A percentile compares a stretch with the other conserved stretches of the same genome.
Evolutionary conservation across 495 filamentous ascomycete genomes (phyloP).

Genomic region (Aspergillus indologenus): DNA sequence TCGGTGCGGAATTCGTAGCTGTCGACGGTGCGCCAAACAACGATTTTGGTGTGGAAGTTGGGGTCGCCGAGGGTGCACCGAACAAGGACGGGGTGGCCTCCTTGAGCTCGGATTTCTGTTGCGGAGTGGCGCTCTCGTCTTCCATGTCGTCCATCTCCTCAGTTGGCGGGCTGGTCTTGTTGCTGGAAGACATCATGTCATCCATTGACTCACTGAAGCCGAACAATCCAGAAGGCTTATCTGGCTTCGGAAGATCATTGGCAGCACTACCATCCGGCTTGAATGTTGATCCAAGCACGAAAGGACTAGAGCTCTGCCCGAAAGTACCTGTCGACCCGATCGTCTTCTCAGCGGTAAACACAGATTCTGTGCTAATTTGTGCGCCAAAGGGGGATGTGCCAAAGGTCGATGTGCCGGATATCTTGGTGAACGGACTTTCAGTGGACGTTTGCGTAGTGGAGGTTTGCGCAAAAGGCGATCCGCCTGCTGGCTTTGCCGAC

Average conservation of each 20-base stretch:
- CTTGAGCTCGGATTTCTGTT: slow-evolving; percentile 21
- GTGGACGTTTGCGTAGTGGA: slow-evolving; percentile 18
- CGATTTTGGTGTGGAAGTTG: slow-evolving; percentile 18
- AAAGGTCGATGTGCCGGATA: slow-evolving; percentile 25
- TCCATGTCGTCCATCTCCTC: slow-evolving; percentile 41
- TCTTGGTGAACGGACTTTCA: slow-evolving; percentile 20
- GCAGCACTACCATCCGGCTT: slow-evolving; percentile 66
- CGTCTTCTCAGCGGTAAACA: slow-evolving; percentile 39
- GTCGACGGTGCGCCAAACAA: no score
- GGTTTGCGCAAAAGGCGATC: slow-evolving; percentile 29
- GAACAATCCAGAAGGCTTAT: slow-evolving; percentile 37
- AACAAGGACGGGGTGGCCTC: slow-evolving; percentile 48
- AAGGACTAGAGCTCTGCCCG: slow-evolving; percentile 51
- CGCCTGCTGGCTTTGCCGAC: slow-evolving; percentile 24
- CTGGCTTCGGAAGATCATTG: slow-evolving; percentile 56
- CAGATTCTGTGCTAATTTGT: slow-evolving; percentile 25
- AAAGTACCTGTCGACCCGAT: slow-evolving; percentile 44
- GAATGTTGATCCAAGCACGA: slow-evolving; percentile 77
- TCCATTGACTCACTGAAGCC: slow-evolving; percentile 31
- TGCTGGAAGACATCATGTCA: slow-evolving; percentile 27
- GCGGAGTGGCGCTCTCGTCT: slow-evolving; percentile 22
- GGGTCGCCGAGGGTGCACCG: slow-evolving; percentile 15
- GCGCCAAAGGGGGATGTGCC: slow-evolving; percentile 34
- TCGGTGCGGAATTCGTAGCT: slow-evolving; percentile 10
- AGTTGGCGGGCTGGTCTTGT: slow-evolving; percentile 27